Conservation (phyloP, 2,329 filamentous ascomycete genomes). For the Proliferodiscus dingleyae region DNA sequence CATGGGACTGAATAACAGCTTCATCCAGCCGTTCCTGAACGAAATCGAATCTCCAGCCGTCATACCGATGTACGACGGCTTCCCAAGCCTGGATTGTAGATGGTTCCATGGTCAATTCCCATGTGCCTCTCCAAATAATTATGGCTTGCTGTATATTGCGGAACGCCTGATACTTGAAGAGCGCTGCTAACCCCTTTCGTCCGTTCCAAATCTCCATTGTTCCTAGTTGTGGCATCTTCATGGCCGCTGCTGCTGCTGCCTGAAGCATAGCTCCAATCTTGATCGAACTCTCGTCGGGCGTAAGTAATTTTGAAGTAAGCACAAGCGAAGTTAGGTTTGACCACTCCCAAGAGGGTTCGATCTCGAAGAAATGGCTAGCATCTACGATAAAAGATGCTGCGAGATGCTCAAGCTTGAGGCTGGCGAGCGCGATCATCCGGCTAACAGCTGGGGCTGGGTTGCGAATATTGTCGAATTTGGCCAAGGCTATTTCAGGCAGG, state of each 20-base stretch:
- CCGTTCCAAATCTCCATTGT: constrained; percentile 23
- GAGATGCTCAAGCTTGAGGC: constrained; percentile 19
- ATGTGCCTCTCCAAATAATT: constrained; percentile 26
- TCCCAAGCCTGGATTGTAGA: constrained; percentile 21
- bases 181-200: constrained; percentile 17
- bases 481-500: constrained; percentile 7
- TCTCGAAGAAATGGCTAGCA: constrained; percentile 18
- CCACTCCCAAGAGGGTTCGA: constrained; percentile 22
- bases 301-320: constrained; percentile 19
- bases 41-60: constrained; percentile 13
- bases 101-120: constrained; percentile 21
- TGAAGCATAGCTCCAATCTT: constrained; percentile 14
- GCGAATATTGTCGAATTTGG: constrained; percentile 20
- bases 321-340: constrained; percentile 18
- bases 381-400: constrained; percentile 21
- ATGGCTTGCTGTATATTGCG: constrained; percentile 13
- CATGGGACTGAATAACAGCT: constrained; percentile 22
- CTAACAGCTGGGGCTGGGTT: constrained; percentile 20
- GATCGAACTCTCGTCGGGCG: constrained; percentile 22
- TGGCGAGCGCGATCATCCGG: constrained; percentile 13
- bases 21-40: constrained; percentile 17
- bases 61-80: constrained; percentile 18
- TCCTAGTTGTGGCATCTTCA: constrained; percentile 22
- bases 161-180: constrained; percentile 19
- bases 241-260: constrained; percentile 19